Base-by-base conservation (phyloP, 2,329 filamentous ascomycete species). In the Paecilomyces sp. region DNA sequence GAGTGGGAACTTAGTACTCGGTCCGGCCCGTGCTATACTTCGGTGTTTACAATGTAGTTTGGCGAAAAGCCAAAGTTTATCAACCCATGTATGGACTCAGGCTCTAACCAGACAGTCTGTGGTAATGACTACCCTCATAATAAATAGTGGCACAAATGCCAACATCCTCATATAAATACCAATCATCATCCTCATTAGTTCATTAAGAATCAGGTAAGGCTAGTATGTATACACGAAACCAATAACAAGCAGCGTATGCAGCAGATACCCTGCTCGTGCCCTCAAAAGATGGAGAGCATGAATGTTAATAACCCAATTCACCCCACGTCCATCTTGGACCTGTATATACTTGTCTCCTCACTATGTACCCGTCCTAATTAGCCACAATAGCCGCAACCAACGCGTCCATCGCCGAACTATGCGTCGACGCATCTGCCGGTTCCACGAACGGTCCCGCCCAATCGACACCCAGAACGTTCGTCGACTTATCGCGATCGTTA, bases 341-440 rank as follows among this genome's bases (percentile, higher is more conserved):
- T 28, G 25, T 28, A 28, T 28, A 28, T 28, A 28, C 25, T 28
- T 28, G 25, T 28, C 25, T 28, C 25, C 3, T 28, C 25, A 28
- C 25, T 28, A 28, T 28, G 25, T 33, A 33, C 31, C 31, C 9
- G 8, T 33, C 36, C 9, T 6, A 47, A 47, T 13, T 8, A 4
- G 18, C 41, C 1, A 18, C 41, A 59, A 70, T 65, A 5, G 86
- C 87, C 30, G 85, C 88, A 61, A 91, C 83, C 31, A 91, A 74
- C 36, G 81, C 83, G 72, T 90, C 88, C 72, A 90, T 73, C 0
- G 85, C 88, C 18, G 83, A 85, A 67, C 82, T 84, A 54, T 90
- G 88, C 24, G 85, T 84, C 55, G 82, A 79, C 1, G 86, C 84
- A 64, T 79, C 78, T 1, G 79, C 82, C 47, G 80, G 77, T 0